phyloP scores from a whole-genome alignment of 768 basidiomycete species.

The Suillus discolor region DNA sequence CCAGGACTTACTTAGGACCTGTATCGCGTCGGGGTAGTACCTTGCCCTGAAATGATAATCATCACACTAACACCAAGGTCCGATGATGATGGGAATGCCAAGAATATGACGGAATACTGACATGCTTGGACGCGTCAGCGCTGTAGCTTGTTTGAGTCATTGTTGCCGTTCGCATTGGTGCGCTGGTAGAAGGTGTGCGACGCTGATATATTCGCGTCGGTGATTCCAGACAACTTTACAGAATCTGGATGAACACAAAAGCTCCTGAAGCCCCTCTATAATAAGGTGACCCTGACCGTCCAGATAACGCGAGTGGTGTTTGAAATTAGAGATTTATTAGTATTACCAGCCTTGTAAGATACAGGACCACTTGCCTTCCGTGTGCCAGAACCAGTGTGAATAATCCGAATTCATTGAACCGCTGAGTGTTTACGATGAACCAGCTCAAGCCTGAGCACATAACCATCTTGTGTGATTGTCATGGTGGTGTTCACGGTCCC shows the following conservation, averaged over 20 bases:
- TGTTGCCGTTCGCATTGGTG: conserved; percentile 29
- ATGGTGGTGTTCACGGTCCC: too few relatives aligned
- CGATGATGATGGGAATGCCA: conserved; percentile 50
- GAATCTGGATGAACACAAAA: neutral
- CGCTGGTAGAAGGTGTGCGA: neutral
- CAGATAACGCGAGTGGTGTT: neutral
- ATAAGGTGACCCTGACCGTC: neutral
- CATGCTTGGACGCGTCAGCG: conserved; percentile 18
- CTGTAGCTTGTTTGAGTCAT: conserved; percentile 17
- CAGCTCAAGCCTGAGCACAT: neutral
- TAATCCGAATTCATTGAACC: neutral
- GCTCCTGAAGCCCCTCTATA: neutral
- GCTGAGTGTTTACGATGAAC: neutral
- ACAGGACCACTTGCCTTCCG: neutral
- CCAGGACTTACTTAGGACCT: neutral
- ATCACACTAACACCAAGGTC: neutral
- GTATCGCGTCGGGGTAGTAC: neutral
- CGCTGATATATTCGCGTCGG: neutral
- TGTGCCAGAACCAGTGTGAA: neutral
- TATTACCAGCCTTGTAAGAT: neutral
- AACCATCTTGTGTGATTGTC: neutral
- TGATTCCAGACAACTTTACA: neutral
- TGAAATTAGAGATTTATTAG: neutral
- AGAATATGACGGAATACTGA: conserved; percentile 52
- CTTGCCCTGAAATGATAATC: neutral